phyloP scores from a whole-genome alignment of 2,329 filamentous ascomycete species.

The Chrysosporium queenslandicum region DNA sequence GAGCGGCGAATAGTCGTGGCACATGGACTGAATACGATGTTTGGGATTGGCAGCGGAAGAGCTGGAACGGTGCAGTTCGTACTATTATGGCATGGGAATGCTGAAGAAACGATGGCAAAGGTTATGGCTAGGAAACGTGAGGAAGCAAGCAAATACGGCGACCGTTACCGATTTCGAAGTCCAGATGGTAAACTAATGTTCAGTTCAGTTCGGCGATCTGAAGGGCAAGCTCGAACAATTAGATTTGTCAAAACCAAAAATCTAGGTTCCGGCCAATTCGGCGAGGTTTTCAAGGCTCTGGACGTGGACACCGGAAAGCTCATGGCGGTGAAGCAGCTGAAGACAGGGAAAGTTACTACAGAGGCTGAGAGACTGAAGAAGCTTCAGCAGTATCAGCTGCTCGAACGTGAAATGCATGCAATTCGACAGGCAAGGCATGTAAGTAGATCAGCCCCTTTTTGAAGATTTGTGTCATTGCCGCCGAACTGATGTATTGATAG shows the following conservation, averaged over 20 bases:
- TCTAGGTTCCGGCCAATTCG: slow-evolving; percentile 14
- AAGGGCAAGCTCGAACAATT: background rate
- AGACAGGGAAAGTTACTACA: background rate
- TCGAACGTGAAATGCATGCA: background rate
- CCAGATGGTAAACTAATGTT: no score
- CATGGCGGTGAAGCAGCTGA: slow-evolving; percentile 15
- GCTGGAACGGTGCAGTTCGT: background rate
- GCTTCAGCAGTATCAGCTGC: background rate
- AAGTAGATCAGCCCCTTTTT: background rate
- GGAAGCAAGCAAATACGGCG: background rate
- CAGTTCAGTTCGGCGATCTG: no score
- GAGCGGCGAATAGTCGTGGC: background rate
- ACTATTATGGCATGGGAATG: background rate
- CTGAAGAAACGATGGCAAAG: slow-evolving; percentile 3
- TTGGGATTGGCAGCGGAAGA: background rate
- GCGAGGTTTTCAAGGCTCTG: slow-evolving; percentile 15
- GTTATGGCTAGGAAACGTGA: background rate
- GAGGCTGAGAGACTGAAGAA: no score
- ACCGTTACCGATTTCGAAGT: no score
- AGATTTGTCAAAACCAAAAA: background rate
- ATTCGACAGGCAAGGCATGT: background rate
- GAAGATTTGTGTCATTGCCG: background rate
- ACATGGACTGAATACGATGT: background rate
- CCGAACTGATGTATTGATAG: background rate
- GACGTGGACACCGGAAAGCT: slow-evolving; percentile 15